Evolutionary conservation across 202 grass and related monocot genomes (phyloP).

Genomic region (Carex sylvatica): DNA sequence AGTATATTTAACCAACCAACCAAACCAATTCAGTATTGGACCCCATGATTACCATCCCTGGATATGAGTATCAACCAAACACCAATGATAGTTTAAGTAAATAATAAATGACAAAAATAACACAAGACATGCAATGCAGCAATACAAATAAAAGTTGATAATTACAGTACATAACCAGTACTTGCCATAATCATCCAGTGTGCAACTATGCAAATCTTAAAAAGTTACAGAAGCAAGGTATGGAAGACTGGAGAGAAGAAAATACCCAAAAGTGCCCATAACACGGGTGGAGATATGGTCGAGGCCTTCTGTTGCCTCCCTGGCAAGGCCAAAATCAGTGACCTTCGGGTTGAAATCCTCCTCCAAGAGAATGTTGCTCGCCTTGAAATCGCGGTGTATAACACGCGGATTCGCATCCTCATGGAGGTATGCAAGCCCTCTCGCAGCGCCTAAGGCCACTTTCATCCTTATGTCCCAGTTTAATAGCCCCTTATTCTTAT

Average conservation of each 20-base stretch:
- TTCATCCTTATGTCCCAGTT: conserved; percentile 93
- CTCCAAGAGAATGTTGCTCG: conserved; percentile 87
- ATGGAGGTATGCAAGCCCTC: conserved; percentile 93
- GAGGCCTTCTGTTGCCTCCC: conserved; percentile 76
- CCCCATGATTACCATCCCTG: neutral
- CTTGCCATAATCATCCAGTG: neutral
- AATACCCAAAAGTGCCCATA: conserved; percentile 97
- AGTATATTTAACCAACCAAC: neutral
- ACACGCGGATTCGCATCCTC: conserved; percentile 95
- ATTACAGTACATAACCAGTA: neutral
- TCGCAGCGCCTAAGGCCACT: conserved; percentile 90
- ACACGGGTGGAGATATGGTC: conserved; percentile 82
- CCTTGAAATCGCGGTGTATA: conserved; percentile 97
- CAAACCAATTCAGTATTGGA: neutral
- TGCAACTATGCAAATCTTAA: conserved; percentile 6
- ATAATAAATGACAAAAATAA: neutral
- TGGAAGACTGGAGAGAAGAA: conserved; percentile 12
- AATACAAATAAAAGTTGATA: neutral
- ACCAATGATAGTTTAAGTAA: neutral
- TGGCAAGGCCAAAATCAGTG: conserved; percentile 96
- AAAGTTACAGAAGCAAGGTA: neutral
- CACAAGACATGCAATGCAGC: neutral
- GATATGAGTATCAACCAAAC: neutral
- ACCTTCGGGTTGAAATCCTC: conserved; percentile 97
- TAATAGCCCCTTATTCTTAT: conserved; percentile 66